Evolutionary conservation across 2,329 filamentous ascomycete species (phyloP).

Genomic region (Sordariomycetes sp.): DNA sequence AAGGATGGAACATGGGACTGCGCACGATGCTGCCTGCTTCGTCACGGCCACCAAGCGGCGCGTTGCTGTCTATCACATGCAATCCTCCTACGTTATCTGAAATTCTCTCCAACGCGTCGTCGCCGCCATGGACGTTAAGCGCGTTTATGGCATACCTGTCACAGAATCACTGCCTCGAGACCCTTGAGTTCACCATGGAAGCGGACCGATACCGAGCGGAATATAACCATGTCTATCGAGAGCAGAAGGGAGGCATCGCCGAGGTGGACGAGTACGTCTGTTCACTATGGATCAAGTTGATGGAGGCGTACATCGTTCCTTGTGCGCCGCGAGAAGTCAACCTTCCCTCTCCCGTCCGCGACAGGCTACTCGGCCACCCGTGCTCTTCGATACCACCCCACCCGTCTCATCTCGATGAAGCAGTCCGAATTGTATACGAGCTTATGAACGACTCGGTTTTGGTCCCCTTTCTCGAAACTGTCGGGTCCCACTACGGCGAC

Average conservation of each 20-base stretch:
- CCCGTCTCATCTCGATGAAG: slow-evolving; percentile 68
- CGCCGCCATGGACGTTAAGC: slow-evolving; percentile 78
- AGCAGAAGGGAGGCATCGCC: slow-evolving; percentile 24
- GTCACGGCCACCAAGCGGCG: slow-evolving; percentile 39
- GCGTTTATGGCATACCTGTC: slow-evolving; percentile 96
- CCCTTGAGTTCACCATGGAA: slow-evolving; percentile 92
- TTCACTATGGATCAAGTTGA: slow-evolving; percentile 75
- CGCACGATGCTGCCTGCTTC: slow-evolving; percentile 13
- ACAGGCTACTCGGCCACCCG: slow-evolving; percentile 58
- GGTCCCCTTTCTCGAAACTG: slow-evolving; percentile 75
- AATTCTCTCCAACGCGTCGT: slow-evolving; percentile 76
- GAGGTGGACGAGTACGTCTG: slow-evolving; percentile 56
- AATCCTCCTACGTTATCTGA: slow-evolving; percentile 65
- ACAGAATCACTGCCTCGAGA: slow-evolving; percentile 94
- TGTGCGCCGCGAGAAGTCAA: slow-evolving; percentile 85
- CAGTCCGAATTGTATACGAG: slow-evolving; percentile 82
- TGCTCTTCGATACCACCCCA: slow-evolving; percentile 51
- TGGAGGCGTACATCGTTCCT: slow-evolving; percentile 82
- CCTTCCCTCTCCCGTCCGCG: slow-evolving; percentile 73
- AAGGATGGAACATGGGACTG: slow-evolving; percentile 3
- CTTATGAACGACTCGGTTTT: slow-evolving; percentile 96
- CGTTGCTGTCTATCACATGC: slow-evolving; percentile 27
- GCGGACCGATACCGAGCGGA: slow-evolving; percentile 70
- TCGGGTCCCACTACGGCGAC: slow-evolving; percentile 11
- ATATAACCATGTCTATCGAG: slow-evolving; percentile 30